Percentiles rank a stretch among this genome's conserved stretches.
phyloP scores from a whole-genome alignment of 192 early-diverging fungal genomes.

The Linnemannia zychae region DNA sequence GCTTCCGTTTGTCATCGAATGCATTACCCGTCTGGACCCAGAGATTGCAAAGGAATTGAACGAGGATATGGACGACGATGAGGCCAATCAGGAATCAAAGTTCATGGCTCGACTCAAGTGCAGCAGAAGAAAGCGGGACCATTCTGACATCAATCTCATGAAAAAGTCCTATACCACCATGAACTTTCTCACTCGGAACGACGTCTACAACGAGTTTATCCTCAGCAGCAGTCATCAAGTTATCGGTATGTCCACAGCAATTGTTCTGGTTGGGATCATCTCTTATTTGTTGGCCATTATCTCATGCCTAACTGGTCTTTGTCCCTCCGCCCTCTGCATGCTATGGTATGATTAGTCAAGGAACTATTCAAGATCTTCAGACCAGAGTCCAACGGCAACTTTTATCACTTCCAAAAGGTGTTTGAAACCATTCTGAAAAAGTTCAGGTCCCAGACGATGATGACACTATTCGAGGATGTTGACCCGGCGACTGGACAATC shows the following conservation, averaged over 20 bases:
- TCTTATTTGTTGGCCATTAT: background rate
- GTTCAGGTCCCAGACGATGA: conserved; percentile 47
- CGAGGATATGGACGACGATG: conserved; percentile 15
- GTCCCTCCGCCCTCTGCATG: background rate
- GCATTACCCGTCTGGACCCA: conserved; percentile 48
- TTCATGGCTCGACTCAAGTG: conserved; percentile 37
- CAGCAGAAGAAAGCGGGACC: conserved; percentile 36
- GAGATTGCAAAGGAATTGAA: conserved; percentile 31
- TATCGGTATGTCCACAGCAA: conserved; percentile 26
- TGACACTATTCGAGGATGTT: conserved; percentile 40
- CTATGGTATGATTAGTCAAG: conserved; percentile 21
- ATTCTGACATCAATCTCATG: conserved; percentile 47
- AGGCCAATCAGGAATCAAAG: conserved; percentile 38
- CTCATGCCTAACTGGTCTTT: background rate
- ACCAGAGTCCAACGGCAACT: conserved; percentile 55
- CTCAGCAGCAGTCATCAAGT: conserved; percentile 43
- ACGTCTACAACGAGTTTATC: conserved; percentile 56
- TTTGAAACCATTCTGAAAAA: conserved; percentile 53
- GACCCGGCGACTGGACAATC: conserved; percentile 31
- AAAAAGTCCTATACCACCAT: conserved; percentile 54
- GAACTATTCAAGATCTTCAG: conserved; percentile 55
- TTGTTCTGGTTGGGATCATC: background rate
- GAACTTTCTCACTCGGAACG: conserved; percentile 47
- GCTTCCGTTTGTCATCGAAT: conserved; percentile 36
- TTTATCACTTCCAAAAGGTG: conserved; percentile 53